Percentiles rank a stretch among this genome's conserved stretches.
Evolutionary conservation across 352 stramenopile species (phyloP).

Genomic region (Chrysophaeum taylorii): DNA sequence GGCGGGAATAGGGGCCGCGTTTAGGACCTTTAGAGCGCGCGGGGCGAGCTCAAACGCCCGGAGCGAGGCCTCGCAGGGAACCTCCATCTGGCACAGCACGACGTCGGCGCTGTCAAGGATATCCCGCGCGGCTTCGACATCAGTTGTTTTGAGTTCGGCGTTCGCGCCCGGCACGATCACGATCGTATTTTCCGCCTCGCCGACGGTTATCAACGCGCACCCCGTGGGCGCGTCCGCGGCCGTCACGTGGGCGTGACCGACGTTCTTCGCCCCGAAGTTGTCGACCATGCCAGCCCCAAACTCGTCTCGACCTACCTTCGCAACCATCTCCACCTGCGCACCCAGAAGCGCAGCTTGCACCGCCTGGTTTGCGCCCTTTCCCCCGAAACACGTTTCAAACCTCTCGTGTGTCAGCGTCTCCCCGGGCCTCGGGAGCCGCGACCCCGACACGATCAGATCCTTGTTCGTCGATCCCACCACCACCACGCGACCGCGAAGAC

Average conservation of each 20-base stretch:
- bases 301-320: not conserved
- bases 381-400: not conserved
- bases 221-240: not conserved
- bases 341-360: not conserved
- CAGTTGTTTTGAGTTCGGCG: not conserved
- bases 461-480: not conserved
- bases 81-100: not conserved
- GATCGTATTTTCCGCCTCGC: not conserved
- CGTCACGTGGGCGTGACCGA: not conserved
- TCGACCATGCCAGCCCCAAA: not conserved
- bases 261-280: not conserved
- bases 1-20: not conserved
- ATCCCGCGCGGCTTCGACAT: not conserved
- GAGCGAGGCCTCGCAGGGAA: not conserved
- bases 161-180: constrained; percentile 2
- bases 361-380: constrained; percentile 9
- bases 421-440: not conserved
- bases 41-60: not conserved
- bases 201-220: not conserved
- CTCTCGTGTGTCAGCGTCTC: not conserved
- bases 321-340: not conserved
- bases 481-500: too few relatives aligned
- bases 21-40: not conserved
- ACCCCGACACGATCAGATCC: not conserved
- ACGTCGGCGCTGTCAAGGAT: not conserved